Base-by-base conservation (phyloP, 176 grass and related monocot genomes). In the Pontederia paniculata region DNA sequence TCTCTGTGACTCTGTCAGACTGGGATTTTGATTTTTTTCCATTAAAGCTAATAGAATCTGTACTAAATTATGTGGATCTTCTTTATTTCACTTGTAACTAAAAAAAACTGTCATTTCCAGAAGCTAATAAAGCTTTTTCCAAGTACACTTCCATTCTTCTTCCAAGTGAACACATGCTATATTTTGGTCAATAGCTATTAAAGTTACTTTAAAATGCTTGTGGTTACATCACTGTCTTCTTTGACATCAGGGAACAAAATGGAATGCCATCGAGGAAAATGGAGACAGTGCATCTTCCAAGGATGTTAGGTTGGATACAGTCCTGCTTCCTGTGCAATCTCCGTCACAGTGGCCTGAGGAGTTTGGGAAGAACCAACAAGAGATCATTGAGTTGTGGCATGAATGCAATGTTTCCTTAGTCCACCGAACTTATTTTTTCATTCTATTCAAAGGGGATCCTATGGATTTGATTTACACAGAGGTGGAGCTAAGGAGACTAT, bases 301-400 rank as follows among this genome's bases (percentile, higher is more conserved):
- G 44, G 80, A 77, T 46, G 43, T 61, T 45, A 62, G 67, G 18
- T 23, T 65, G 16, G 48, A 74, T 44, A 68, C 57, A 2, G 46
- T 65, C 5, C 13, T 50, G 52, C 73, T 9, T 22, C 73, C 68
- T 6, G 10, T 22, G 5, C 59, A 75, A 12, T 81, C 83, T 55
- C 72, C 66, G 41, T 77, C 83, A 5, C 56, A 51, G 18, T 88
- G 80, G 86, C 12, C 28, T 9, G 45, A 84, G 9, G 64, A 88
- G 48, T 97, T 97, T 11, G 74, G 74, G 61, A 87, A 64, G 62
- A 90, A 83, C 60, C 93, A 81, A 22, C 70, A 63, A 28, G 86
- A 91, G 68, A 91, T 91, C 17, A 69, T 97, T 42, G 72, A 91
- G 66, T 22, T 97, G 50, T 97, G 93, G 93, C 86, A 97, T 1